phyloP scores from a whole-genome alignment of 805 yeast species.

The Schizosaccharomyces japonicus region DNA sequence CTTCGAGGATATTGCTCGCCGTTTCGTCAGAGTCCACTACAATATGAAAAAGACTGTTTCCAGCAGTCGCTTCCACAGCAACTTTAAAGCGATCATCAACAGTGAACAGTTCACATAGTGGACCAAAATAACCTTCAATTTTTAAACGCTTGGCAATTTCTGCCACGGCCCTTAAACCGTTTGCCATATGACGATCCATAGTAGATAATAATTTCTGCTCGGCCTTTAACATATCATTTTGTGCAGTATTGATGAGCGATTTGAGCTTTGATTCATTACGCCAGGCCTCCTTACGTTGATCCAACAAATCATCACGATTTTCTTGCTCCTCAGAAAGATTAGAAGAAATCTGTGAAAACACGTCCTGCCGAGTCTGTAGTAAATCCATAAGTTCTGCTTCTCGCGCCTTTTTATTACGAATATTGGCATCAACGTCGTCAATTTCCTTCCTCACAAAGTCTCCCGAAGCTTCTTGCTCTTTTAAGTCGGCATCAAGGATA shows the following conservation, averaged over 20 bases:
- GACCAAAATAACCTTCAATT: conserved; percentile 48
- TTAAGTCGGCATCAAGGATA: conserved; percentile 15
- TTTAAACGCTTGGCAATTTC: conserved; percentile 36
- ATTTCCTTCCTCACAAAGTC: conserved; percentile 7
- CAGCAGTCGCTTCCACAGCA: conserved; percentile 79
- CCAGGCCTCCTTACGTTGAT: conserved; percentile 39
- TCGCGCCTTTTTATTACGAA: background rate
- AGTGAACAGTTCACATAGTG: conserved; percentile 59
- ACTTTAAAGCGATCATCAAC: conserved; percentile 62
- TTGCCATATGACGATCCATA: conserved; percentile 45
- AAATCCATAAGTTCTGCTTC: background rate
- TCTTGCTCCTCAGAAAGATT: background rate
- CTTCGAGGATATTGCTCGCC: conserved; percentile 57
- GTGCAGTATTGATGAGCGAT: conserved; percentile 30
- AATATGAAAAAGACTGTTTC: conserved; percentile 58
- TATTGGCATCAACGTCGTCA: background rate
- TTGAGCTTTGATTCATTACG: conserved; percentile 47
- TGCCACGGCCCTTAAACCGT: conserved; percentile 47
- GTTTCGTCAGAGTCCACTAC: conserved; percentile 75
- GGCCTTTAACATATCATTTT: conserved; percentile 31
- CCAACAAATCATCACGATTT: background rate
- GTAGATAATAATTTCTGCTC: conserved; percentile 42
- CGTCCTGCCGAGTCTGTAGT: background rate
- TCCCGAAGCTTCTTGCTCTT: conserved; percentile 14
- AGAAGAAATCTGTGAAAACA: background rate